Base-by-base conservation (phyloP, 2,329 filamentous ascomycete genomes). In the Penicillium sp. region DNA sequence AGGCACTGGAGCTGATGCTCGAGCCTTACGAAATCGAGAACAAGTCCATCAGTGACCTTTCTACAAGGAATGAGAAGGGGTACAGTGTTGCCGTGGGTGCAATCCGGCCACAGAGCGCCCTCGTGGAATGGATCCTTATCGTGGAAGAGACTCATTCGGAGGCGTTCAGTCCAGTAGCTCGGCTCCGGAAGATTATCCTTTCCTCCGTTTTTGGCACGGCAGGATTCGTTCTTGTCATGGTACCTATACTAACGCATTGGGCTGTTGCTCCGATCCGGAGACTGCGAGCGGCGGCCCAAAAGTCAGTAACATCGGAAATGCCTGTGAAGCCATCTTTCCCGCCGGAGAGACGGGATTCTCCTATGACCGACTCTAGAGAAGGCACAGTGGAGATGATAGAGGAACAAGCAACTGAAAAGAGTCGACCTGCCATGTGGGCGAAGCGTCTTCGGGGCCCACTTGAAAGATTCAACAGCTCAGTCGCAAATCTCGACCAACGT, bases 151-250 rank as follows among this genome's bases (percentile, higher is more conserved):
- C 81, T 2, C 81, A 81, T 52, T 65, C 66, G 18, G 89, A 95
- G 67, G 87, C 89, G 0, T 89, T 86, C 70, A 74, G 76, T 6
- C 86, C 89, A 0, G 89, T 95, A 47, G 69, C 75, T 23, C 82
- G 81, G 16, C 74, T 95, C n/a, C 81, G 87, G 16, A 83, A 85
- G 39, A 87, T 95, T 41, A 78, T 96, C 1, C 69, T 95, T 2
- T 87, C 82, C 4, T 95, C 88, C 51, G 86, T 95, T 0, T 94
- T 95, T 63, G 87, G 86, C 1, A 91, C 89, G 0, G 78, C 84
- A 10, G 89, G 85, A 0, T 75, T 85, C 4, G 79, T 94, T 42
- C 64, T 89, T 3, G 51, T 94, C 7, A 65, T 94, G 1, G 77
- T 88, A 2, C 78, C 90, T 29, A 88, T 89, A 0, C 81, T 89